phyloP scores from a whole-genome alignment of 2,329 filamentous ascomycete genomes.

The Curvularia hawaiiensis region DNA sequence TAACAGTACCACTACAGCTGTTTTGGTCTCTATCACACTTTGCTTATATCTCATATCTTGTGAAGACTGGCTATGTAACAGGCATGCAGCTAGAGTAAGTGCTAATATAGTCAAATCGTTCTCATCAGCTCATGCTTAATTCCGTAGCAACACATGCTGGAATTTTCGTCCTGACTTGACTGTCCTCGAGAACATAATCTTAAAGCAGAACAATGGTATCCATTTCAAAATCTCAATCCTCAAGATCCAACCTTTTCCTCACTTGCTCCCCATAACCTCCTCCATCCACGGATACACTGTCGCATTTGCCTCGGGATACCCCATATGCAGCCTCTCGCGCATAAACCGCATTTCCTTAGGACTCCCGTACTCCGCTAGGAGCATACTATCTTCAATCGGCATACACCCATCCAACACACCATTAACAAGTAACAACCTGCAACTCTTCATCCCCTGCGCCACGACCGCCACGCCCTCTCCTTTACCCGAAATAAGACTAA shows the following conservation, averaged over 20 bases:
- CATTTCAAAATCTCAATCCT: background rate
- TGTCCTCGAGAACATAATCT: too few species aligned
- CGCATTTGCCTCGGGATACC: conserved; percentile 44
- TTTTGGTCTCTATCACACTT: too few species aligned
- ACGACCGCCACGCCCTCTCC: conserved; percentile 53
- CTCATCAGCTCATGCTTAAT: too few species aligned
- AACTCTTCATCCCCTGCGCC: conserved; percentile 48
- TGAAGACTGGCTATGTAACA: too few species aligned
- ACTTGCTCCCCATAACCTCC: conserved; percentile 26
- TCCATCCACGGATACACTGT: conserved; percentile 42
- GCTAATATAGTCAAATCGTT: too few species aligned
- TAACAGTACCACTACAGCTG: too few species aligned
- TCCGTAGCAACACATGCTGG: too few species aligned
- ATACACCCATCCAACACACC: conserved; percentile 64
- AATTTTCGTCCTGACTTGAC: too few species aligned
- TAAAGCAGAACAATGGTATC: background rate
- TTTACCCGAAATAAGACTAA: conserved; percentile 58
- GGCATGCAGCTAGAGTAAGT: too few species aligned
- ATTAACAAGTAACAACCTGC: conserved; percentile 60
- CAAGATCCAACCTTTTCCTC: background rate
- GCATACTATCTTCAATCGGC: conserved; percentile 63
- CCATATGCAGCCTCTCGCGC: conserved; percentile 54
- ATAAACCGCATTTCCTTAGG: conserved; percentile 59
- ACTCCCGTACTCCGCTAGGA: conserved; percentile 57
- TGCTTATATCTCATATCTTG: too few species aligned